phyloP scores from a whole-genome alignment of 768 basidiomycete genomes.

The Tylopilus rubrobrunneus region DNA sequence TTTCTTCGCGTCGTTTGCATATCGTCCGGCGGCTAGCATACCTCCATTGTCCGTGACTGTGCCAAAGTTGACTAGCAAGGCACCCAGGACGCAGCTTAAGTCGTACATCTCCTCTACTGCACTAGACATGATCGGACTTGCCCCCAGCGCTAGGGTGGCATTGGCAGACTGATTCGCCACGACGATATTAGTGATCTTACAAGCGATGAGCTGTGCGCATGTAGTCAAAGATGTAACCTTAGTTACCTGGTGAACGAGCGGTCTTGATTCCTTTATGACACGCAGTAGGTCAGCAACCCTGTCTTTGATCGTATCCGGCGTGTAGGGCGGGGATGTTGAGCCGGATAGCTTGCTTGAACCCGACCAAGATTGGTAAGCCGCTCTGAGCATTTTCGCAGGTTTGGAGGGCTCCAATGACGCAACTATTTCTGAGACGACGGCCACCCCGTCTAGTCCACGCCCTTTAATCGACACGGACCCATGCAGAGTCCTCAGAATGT shows the following conservation, averaged over 20 bases:
- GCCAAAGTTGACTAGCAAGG: conserved; percentile 84
- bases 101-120: conserved; percentile 80
- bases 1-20: conserved; percentile 65
- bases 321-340: conserved; percentile 14
- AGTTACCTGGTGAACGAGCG: conserved; percentile 79
- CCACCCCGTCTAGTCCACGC: conserved; percentile 72
- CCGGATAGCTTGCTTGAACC: background rate
- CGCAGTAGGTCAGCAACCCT: conserved; percentile 48
- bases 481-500: conserved; percentile 71
- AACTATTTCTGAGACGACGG: conserved; percentile 85
- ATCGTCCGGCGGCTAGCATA: conserved; percentile 71
- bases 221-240: background rate
- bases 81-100: conserved; percentile 59
- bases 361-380: conserved; percentile 35
- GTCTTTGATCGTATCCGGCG: conserved; percentile 36
- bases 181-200: conserved; percentile 84
- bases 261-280: conserved; percentile 48
- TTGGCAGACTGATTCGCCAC: conserved; percentile 90
- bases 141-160: conserved; percentile 80
- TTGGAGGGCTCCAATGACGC: conserved; percentile 52
- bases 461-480: conserved; percentile 59
- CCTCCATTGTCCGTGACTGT: conserved; percentile 67
- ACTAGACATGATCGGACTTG: conserved; percentile 93
- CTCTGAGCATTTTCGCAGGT: conserved; percentile 45
- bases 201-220: background rate